Evolutionary conservation across 768 basidiomycete species (phyloP).

Genomic region (Boletus rufocinnamomeus): DNA sequence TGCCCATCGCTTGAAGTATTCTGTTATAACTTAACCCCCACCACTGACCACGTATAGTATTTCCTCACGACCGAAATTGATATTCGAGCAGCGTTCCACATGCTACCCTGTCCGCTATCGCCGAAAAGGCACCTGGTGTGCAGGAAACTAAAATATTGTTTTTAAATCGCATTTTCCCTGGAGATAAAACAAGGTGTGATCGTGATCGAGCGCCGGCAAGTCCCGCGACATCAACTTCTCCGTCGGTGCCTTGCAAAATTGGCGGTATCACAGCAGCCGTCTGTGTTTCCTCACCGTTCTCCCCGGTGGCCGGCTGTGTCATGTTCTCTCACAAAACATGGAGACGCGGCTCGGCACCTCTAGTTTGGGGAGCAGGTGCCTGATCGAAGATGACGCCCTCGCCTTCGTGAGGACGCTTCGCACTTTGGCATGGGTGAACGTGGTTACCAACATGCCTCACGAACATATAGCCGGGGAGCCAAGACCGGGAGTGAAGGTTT

Average conservation of each 20-base stretch:
- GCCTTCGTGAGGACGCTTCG: constrained; percentile 12
- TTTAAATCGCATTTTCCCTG: background rate
- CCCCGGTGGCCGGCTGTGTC: constrained; percentile 4
- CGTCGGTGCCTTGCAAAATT: constrained; percentile 27
- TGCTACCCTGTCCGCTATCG: constrained; percentile 14
- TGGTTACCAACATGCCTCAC: constrained; percentile 10
- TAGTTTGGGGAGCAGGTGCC: constrained; percentile 7
- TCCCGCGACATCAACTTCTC: constrained; percentile 19
- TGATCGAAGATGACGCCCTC: constrained; percentile 9
- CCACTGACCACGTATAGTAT: constrained; percentile 12
- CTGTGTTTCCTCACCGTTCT: background rate
- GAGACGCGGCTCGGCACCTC: constrained; percentile 5
- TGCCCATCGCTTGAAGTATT: constrained; percentile 14
- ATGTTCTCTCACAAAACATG: constrained; percentile 16
- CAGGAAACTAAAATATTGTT: constrained; percentile 8
- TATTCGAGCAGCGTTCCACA: constrained; percentile 9
- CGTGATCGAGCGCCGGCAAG: constrained; percentile 28
- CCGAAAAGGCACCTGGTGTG: constrained; percentile 16
- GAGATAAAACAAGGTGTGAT: constrained; percentile 15
- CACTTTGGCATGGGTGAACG: constrained; percentile 10
- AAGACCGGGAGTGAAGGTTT: constrained; percentile 10
- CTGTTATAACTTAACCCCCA: constrained; percentile 15
- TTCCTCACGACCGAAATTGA: constrained; percentile 6
- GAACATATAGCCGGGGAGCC: constrained; percentile 1
- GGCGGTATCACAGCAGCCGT: background rate